Conservation (phyloP, 2,329 filamentous ascomycete species). For the Pseudocercospora cruenta region DNA sequence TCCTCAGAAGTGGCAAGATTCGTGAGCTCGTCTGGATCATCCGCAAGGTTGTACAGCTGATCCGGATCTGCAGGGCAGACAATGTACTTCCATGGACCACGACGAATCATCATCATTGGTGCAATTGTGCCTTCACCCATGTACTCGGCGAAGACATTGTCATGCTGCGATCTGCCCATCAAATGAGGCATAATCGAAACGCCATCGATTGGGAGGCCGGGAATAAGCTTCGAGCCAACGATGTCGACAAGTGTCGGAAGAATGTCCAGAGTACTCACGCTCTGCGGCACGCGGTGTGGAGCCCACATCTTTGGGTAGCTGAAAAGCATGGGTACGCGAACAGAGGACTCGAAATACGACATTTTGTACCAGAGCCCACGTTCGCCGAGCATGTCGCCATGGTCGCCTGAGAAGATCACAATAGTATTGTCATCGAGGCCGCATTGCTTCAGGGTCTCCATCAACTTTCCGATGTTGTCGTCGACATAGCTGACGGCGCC, state of each 20-base stretch:
- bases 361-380: conserved; percentile 96
- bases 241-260: conserved; percentile 86
- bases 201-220: conserved; percentile 82
- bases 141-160: conserved; percentile 93
- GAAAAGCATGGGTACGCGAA: conserved; percentile 84
- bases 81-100: conserved; percentile 88
- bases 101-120: conserved; percentile 91
- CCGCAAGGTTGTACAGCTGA: conserved; percentile 78
- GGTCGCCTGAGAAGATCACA: conserved; percentile 88
- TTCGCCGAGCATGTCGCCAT: conserved; percentile 95
- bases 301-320: conserved; percentile 76
- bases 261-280: conserved; percentile 89
- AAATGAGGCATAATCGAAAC: conserved; percentile 80
- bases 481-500: conserved; percentile 93
- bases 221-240: conserved; percentile 70
- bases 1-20: conserved; percentile 63
- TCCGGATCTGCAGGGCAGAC: conserved; percentile 81
- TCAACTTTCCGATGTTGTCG: conserved; percentile 82
- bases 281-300: conserved; percentile 76
- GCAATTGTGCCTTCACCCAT: conserved; percentile 89
- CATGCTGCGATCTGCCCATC: conserved; percentile 67
- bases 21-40: conserved; percentile 75
- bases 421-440: conserved; percentile 83
- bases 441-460: conserved; percentile 77
- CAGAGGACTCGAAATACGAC: conserved; percentile 92